A percentile compares a stretch with the other conserved stretches of the same genome.
phyloP scores from a whole-genome alignment of 208 protist genomes.

The Leishmania tropica region DNA sequence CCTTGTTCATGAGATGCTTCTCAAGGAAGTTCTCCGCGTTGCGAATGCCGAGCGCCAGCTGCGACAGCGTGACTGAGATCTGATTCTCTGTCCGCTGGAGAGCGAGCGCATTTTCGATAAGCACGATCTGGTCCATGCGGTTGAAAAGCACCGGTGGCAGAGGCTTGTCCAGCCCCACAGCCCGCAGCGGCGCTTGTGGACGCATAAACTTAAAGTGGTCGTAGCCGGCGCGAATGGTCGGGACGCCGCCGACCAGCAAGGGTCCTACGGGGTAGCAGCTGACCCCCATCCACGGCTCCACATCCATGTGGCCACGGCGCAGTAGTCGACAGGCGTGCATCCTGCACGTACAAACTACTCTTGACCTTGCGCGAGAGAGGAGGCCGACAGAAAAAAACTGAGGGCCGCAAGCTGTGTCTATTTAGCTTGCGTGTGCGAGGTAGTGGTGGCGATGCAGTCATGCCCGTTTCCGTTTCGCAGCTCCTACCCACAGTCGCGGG shows the following conservation, averaged over 20 bases:
- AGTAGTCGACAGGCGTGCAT: conserved; percentile 36
- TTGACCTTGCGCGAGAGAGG: neutral
- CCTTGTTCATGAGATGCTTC: conserved; percentile 75
- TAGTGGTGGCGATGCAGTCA: neutral
- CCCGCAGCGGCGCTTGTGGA: conserved; percentile 63
- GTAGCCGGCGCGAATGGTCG: conserved; percentile 63
- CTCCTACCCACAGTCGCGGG: neutral
- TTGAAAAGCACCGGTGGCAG: conserved; percentile 86
- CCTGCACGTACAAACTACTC: neutral
- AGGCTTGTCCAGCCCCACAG: conserved; percentile 63
- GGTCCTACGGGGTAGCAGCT: conserved; percentile 75
- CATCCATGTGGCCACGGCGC: conserved; percentile 58
- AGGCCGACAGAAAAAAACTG: neutral
- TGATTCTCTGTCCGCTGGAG: conserved; percentile 85
- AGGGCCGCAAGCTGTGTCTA: too few relatives aligned
- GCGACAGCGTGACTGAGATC: conserved; percentile 82
- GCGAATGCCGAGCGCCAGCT: conserved; percentile 80
- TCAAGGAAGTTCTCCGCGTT: conserved; percentile 89
- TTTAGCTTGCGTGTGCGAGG: neutral
- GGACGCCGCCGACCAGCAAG: conserved; percentile 56
- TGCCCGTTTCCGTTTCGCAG: neutral
- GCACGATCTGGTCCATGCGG: conserved; percentile 81
- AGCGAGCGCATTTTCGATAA: conserved; percentile 86
- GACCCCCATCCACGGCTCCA: conserved; percentile 82
- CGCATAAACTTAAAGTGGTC: conserved; percentile 71